Evolutionary conservation across 352 stramenopile genomes (phyloP).

Genomic region (Elongisporangium anandrum): DNA sequence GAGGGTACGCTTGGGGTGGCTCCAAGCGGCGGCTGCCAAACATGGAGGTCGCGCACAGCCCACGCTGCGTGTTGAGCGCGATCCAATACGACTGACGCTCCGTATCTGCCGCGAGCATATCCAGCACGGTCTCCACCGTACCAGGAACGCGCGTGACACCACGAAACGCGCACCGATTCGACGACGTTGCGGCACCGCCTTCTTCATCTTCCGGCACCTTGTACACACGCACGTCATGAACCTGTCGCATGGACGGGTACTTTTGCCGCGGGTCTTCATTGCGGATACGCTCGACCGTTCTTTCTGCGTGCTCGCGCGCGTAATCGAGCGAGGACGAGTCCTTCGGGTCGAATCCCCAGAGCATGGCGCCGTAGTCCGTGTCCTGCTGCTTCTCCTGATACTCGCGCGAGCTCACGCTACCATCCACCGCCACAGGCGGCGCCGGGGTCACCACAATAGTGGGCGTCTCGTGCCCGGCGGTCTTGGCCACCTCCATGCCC

Average conservation of each 20-base stretch:
- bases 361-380: conserved; percentile 26
- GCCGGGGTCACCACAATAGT: not conserved
- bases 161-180: conserved; percentile 53
- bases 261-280: conserved; percentile 43
- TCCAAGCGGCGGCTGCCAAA: conserved; percentile 27
- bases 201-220: conserved; percentile 16
- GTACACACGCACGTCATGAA: conserved; percentile 68
- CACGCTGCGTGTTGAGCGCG: conserved; percentile 59
- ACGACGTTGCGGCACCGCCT: conserved; percentile 7
- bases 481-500: not conserved
- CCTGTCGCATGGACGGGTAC: conserved; percentile 51
- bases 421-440: conserved; percentile 5
- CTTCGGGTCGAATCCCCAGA: conserved; percentile 34
- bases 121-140: conserved; percentile 48
- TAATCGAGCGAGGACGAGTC: conserved; percentile 48
- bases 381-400: conserved; percentile 8
- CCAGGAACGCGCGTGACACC: conserved; percentile 63
- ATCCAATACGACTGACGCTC: conserved; percentile 70
- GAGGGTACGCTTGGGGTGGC: conserved; percentile 34
- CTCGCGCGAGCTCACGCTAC: conserved; percentile 4
- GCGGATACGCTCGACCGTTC: conserved; percentile 32
- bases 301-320: conserved; percentile 42
- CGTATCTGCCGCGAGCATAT: conserved; percentile 48
- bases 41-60: conserved; percentile 46
- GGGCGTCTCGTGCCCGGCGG: not conserved